Evolutionary conservation across 257 asterid genomes (phyloP).

Genomic region (Nicotiana otophora): DNA sequence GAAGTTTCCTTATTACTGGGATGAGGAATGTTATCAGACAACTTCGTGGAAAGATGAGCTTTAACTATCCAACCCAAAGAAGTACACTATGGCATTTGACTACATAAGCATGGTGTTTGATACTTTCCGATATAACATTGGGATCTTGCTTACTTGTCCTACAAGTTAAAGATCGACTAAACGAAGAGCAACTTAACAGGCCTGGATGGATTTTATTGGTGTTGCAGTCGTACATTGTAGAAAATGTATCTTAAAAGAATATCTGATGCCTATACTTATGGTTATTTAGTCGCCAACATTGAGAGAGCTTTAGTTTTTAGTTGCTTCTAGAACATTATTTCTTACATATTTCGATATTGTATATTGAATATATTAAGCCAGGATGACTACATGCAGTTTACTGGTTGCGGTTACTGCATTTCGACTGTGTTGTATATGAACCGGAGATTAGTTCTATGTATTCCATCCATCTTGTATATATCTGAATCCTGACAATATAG

Average conservation of each 20-base stretch:
- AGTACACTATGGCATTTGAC: not conserved
- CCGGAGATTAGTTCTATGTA: not conserved
- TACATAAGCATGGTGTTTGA: not conserved
- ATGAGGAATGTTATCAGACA: constrained; percentile 53
- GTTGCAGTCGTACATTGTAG: not conserved
- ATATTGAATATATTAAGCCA: no score
- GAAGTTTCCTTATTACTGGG: constrained; percentile 78
- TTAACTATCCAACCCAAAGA: constrained; percentile 19
- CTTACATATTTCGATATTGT: not conserved
- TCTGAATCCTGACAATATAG: not conserved
- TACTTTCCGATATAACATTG: not conserved
- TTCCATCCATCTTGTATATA: not conserved
- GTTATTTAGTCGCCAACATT: not conserved
- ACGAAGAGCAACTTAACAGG: not conserved
- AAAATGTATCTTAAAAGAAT: not conserved
- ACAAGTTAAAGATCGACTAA: not conserved
- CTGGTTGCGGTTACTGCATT: not conserved
- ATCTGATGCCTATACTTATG: not conserved
- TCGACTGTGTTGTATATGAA: not conserved
- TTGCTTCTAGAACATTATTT: not conserved
- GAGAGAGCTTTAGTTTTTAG: not conserved
- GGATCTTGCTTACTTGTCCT: not conserved
- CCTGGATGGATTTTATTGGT: not conserved
- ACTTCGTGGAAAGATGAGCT: constrained; percentile 63
- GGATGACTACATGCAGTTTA: not conserved